Evolutionary conservation across 352 stramenopile genomes (phyloP).

Genomic region (Chrysophaeum taylorii): DNA sequence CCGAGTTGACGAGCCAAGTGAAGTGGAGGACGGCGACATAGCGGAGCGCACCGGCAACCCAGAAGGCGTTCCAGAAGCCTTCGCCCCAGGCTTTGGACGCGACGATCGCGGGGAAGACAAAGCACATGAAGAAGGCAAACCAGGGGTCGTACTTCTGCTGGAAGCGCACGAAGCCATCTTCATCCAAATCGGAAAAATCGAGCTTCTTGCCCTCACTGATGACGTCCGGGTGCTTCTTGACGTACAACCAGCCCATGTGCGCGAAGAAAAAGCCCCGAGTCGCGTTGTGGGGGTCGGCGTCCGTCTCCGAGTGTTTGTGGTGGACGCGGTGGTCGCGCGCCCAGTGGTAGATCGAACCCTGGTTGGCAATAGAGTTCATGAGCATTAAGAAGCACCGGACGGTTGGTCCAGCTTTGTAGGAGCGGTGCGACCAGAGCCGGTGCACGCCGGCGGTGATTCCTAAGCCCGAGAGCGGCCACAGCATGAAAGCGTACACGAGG

Average conservation of each 20-base stretch:
- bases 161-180: conserved; percentile 83
- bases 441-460: conserved; percentile 96
- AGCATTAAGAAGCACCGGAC: conserved; percentile 91
- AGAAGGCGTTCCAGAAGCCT: conserved; percentile 87
- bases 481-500: conserved; percentile 67
- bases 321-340: conserved; percentile 93
- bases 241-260: conserved; percentile 95
- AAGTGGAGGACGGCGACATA: conserved; percentile 88
- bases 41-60: conserved; percentile 80
- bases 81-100: conserved; percentile 71
- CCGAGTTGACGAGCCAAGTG: conserved; percentile 96
- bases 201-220: conserved; percentile 76
- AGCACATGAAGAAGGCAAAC: conserved; percentile 96
- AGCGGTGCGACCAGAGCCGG: conserved; percentile 89
- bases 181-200: conserved; percentile 91
- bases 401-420: conserved; percentile 79
- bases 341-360: conserved; percentile 97
- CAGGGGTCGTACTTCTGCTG: conserved; percentile 93
- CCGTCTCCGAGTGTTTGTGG: conserved; percentile 96
- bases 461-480: conserved; percentile 86
- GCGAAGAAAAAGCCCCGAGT: conserved; percentile 96
- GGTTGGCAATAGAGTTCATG: conserved; percentile 91
- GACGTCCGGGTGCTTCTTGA: conserved; percentile 90
- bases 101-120: conserved; percentile 81
- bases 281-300: conserved; percentile 79